Base-by-base conservation (phyloP, 106 monocot genomes). In the Cymbidium sinense region DNA sequence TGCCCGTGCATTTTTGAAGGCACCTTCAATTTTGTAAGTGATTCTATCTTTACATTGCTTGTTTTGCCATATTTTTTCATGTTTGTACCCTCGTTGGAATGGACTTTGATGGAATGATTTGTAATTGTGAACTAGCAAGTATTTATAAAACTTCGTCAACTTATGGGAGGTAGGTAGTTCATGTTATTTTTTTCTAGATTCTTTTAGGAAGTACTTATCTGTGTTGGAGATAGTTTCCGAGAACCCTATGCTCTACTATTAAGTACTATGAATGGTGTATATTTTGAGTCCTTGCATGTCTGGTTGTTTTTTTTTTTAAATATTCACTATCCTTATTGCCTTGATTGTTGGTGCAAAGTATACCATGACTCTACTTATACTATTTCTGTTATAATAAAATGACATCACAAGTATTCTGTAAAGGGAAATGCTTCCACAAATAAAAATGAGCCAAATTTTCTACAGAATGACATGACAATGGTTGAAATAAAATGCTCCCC, bases 1-100 rank as follows among this genome's bases (percentile, higher is more conserved):
- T 86, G 95, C 99, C 43, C 99, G 99, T 83, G 95, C 91, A 73
- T 99, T 99, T 82, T 82, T 99, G 79, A 99, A 99, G 78, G 84
- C 83, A 70, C 89, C 99, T 71, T 83, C 94, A 41, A 99, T 99
- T 85, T 76, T 99, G 99, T 99, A 84, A 87, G 92, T 76, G 19
- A 74, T 75, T 70, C 55, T 15, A 61, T 70, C 41, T 64, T 41
- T 13, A 0, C 17, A 9, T 65, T 65, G 61, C 64, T 74, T 25
- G 18, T 74, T 44, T 74, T 43, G 34, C 36, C 39, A 71, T 71
- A 36, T 5, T 36, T 64, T 4, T 28, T 71, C 23, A 33, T 67
- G 31, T 33, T 33, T 67, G n/a, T 65, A n/a, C 54, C 1, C 54
- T 2, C 65, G 30, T 65, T 31, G 1, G 5, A 11, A 31, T 20